These are phyloP conservation scores for Hypoxylon sp. DNA, from an alignment of 2,329 filamentous ascomycete genomes.

Conservation along the genomic window DNA sequence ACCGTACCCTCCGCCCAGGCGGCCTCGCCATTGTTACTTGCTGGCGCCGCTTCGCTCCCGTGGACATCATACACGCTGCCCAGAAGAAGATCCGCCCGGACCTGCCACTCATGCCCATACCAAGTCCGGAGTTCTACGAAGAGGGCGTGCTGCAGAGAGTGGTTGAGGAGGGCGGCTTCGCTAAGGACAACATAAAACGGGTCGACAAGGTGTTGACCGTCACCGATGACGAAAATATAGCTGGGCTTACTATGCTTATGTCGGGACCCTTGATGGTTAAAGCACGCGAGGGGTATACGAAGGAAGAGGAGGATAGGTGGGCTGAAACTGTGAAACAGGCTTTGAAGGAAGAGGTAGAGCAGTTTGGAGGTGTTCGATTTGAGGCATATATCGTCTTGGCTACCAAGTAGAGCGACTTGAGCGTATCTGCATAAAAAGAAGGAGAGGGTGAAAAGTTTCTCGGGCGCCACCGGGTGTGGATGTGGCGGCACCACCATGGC, in stretches of 20 bases:
- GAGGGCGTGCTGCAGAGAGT: conserved; percentile 48
- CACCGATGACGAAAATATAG: conserved; percentile 48
- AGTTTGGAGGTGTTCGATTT: conserved; percentile 49
- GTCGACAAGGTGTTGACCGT: conserved; percentile 48
- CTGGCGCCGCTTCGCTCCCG: conserved; percentile 50
- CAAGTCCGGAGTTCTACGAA: conserved; percentile 47
- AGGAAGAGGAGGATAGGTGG: conserved; percentile 48
- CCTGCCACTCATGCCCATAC: conserved; percentile 47
- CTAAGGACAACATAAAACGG: conserved; percentile 42
- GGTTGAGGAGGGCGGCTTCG: conserved; percentile 49
- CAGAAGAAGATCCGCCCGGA: conserved; percentile 50
- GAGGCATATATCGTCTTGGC: conserved; percentile 49
- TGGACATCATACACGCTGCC: conserved; percentile 47
- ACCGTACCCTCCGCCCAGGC: conserved; percentile 47
- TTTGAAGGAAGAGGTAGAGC: conserved; percentile 48
- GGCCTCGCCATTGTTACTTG: conserved; percentile 48
- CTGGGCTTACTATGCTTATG: conserved; percentile 51
- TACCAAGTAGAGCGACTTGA: conserved; percentile 45
- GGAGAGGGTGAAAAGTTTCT: background rate
- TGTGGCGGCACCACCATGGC: background rate
- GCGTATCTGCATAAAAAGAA: conserved; percentile 7
- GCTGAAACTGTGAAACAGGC: conserved; percentile 43
- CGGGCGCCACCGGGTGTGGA: conserved; percentile 1
- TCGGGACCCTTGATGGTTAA: conserved; percentile 51
- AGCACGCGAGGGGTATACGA: conserved; percentile 51